phyloP scores from a whole-genome alignment of 805 yeast species.

The Cyberlindnera euphorbiae region DNA sequence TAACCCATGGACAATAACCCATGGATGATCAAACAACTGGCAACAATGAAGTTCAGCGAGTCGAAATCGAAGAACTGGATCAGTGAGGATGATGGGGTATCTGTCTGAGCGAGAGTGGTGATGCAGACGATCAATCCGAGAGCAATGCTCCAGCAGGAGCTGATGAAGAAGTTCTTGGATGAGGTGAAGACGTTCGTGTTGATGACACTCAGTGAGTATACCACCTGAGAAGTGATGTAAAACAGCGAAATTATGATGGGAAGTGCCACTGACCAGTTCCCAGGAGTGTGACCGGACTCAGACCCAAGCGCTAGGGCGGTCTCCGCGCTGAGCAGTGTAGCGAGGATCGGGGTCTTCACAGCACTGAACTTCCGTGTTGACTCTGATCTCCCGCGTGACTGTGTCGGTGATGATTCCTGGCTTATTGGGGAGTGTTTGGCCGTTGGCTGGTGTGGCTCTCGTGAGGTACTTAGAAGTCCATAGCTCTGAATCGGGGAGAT shows the following conservation, averaged over 20 bases:
- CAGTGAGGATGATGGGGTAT: not conserved
- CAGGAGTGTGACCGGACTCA: not conserved
- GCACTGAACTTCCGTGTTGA: conserved; percentile 6
- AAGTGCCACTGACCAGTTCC: conserved; percentile 4
- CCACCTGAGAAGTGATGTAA: conserved; percentile 27
- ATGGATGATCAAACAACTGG: not conserved
- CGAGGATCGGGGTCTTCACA: conserved; percentile 18
- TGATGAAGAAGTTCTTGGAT: conserved; percentile 92
- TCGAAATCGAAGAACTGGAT: not conserved
- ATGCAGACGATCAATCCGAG: conserved; percentile 22
- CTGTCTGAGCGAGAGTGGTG: not conserved
- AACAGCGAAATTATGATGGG: conserved; percentile 27
- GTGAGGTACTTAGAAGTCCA: not conserved
- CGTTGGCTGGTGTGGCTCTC: too few relatives aligned
- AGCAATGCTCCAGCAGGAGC: conserved; percentile 29
- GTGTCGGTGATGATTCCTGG: not conserved
- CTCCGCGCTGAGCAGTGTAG: conserved; percentile 16
- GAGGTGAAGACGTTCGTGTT: conserved; percentile 78
- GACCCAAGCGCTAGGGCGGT: conserved; percentile 6
- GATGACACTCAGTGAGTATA: conserved; percentile 63
- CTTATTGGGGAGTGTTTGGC: too few relatives aligned
- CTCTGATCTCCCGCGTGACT: too few relatives aligned
- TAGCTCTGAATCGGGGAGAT: conserved; percentile 11
- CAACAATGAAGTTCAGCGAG: conserved; percentile 2
- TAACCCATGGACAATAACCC: not conserved